Percentiles rank a stretch among this genome's conserved stretches.
Conservation (phyloP, 495 filamentous ascomycete genomes). For the Melanomma pulvis-pyrius region DNA sequence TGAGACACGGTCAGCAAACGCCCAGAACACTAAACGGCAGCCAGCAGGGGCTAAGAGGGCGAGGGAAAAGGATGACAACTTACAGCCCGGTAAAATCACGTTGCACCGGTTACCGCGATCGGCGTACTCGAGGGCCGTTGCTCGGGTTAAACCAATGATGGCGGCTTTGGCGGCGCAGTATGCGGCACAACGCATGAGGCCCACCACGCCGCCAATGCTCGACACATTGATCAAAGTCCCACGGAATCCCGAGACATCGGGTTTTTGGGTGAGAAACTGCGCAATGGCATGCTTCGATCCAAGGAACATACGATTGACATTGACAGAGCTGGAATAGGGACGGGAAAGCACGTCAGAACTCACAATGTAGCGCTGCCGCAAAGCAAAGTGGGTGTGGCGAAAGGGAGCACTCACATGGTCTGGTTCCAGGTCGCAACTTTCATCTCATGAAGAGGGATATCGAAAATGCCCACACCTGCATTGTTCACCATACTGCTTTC, state of each 20-base stretch:
- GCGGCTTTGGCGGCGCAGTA: not conserved
- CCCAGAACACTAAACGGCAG: not conserved
- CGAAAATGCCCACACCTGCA: not conserved
- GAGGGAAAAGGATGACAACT: not conserved
- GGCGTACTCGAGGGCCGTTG: not conserved
- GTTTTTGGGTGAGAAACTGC: not conserved
- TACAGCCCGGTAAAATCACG: not conserved
- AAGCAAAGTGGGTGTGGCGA: not conserved
- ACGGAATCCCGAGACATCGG: not conserved
- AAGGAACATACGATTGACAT: not conserved
- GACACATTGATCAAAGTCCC: not conserved
- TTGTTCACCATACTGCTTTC: not conserved
- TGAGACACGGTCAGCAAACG: not conserved
- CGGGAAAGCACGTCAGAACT: not conserved
- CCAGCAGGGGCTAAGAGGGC: not conserved
- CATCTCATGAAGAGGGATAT: not conserved
- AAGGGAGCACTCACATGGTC: not conserved
- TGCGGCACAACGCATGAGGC: not conserved
- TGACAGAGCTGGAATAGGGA: not conserved
- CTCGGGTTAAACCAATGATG: not conserved
- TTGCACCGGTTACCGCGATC: not conserved
- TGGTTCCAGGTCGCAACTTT: not conserved
- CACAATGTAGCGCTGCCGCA: not conserved
- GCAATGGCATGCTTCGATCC: not conserved
- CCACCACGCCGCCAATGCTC: not conserved